Evolutionary conservation across 805 yeast species (phyloP).

Genomic region (Candida ipomoeae): DNA sequence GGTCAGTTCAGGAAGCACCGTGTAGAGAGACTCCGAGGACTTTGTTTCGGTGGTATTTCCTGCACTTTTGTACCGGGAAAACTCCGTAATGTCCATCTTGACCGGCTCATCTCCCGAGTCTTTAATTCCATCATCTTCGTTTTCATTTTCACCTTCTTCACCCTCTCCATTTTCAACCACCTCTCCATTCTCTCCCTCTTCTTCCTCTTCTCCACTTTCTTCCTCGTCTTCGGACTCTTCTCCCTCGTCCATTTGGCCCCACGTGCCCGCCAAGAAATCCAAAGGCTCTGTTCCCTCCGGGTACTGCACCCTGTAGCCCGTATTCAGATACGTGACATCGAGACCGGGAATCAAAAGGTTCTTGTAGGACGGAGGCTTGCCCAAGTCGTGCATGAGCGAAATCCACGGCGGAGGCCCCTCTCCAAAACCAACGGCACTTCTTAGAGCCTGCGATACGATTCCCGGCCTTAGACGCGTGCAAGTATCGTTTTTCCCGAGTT

Average conservation of each 20-base stretch:
- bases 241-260: slow-evolving; percentile 35
- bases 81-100: slow-evolving; percentile 15
- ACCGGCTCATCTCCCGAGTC: slow-evolving; percentile 10
- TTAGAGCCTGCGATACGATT: slow-evolving; percentile 52
- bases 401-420: slow-evolving; percentile 67
- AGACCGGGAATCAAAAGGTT: slow-evolving; percentile 53
- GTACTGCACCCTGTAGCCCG: slow-evolving; percentile 25
- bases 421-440: slow-evolving; percentile 63
- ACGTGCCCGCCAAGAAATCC: slow-evolving; percentile 16
- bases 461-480: slow-evolving; percentile 60
- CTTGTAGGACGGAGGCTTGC: slow-evolving; percentile 83
- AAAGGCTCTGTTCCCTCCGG: slow-evolving; percentile 11
- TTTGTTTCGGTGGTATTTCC: background rate
- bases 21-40: slow-evolving; percentile 8
- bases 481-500: slow-evolving; percentile 31
- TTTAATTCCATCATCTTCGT: slow-evolving; percentile 2
- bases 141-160: slow-evolving; percentile 26
- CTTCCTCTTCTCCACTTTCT: slow-evolving; percentile 1
- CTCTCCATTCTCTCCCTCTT: background rate
- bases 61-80: background rate
- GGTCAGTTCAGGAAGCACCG: slow-evolving; percentile 13
- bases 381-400: slow-evolving; percentile 58
- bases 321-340: slow-evolving; percentile 33
- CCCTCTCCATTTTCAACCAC: background rate
- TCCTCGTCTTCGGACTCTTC: slow-evolving; percentile 24